phyloP scores from a whole-genome alignment of 176 grass and related monocot genomes.

The Saccharum officinarum region DNA sequence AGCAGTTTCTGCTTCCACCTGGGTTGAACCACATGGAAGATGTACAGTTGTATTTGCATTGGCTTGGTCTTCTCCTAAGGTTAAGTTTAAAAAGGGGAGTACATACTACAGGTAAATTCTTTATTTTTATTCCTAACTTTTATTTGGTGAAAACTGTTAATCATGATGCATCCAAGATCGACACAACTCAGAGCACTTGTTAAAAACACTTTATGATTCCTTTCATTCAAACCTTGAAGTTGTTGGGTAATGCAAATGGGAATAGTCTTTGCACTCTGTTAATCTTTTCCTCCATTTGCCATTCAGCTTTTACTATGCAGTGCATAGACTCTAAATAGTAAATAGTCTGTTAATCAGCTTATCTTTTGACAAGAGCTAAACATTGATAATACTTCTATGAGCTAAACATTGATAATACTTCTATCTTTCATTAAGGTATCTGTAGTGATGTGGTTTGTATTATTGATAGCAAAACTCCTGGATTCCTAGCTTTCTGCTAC shows the following conservation, averaged over 20 bases:
- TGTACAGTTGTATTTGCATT: conserved; percentile 82
- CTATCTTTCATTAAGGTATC: conserved; percentile 16
- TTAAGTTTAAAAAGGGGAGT: conserved; percentile 93
- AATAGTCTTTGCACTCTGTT: not conserved
- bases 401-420: not conserved
- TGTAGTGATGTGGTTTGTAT: not conserved
- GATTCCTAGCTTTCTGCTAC: not conserved
- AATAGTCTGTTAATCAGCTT: not conserved
- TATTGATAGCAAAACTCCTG: not conserved
- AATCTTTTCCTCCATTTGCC: not conserved
- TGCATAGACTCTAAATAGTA: not conserved
- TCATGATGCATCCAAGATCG: conserved; percentile 3
- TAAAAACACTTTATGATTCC: not conserved
- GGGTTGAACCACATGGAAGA: conserved; percentile 92
- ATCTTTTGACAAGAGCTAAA: not conserved
- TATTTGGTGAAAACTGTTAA: conserved; percentile 3
- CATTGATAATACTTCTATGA: not conserved
- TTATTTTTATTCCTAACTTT: not conserved
- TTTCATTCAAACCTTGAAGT: not conserved
- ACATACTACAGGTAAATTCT: conserved; percentile 73
- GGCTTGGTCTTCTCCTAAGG: conserved; percentile 82
- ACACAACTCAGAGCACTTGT: not conserved
- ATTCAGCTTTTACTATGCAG: conserved; percentile 1
- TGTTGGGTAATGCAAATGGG: not conserved
- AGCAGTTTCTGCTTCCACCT: conserved; percentile 92